phyloP scores from a whole-genome alignment of 768 basidiomycete species.

The Pisolithus tinctorius region DNA sequence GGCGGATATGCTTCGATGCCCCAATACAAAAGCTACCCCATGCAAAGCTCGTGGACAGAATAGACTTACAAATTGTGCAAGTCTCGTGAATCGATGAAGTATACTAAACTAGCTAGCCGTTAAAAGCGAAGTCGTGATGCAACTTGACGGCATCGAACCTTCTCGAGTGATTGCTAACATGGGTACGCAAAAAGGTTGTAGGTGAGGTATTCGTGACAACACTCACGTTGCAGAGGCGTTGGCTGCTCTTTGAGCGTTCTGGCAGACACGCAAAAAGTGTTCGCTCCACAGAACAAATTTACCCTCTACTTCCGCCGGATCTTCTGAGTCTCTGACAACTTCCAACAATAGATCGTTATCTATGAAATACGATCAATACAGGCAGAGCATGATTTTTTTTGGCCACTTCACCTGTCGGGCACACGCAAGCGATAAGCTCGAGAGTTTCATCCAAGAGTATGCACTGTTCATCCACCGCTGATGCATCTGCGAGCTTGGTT shows the following conservation, averaged over 20 bases:
- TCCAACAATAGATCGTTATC: slow-evolving; percentile 8
- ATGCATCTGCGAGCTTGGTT: slow-evolving; percentile 13
- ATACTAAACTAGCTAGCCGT: slow-evolving; percentile 9
- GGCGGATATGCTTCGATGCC: no score
- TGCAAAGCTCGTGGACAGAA: no score
- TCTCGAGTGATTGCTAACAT: neutral
- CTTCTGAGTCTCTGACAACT: slow-evolving; percentile 16
- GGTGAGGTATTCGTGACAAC: neutral
- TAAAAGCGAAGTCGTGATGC: slow-evolving; percentile 28
- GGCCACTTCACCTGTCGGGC: slow-evolving; percentile 13
- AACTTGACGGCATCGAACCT: slow-evolving; percentile 20
- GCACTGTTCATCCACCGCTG: slow-evolving; percentile 1
- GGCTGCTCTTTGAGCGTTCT: neutral
- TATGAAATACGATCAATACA: neutral
- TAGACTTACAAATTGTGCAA: no score
- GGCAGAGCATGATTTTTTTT: neutral
- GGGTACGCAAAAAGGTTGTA: neutral
- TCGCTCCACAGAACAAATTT: slow-evolving; percentile 18
- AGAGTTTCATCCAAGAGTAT: slow-evolving; percentile 22
- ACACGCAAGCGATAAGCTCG: slow-evolving; percentile 13
- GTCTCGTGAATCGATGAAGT: no score
- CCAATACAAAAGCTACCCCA: no score
- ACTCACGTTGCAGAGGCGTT: neutral
- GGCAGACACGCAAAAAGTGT: slow-evolving; percentile 13
- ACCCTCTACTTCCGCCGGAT: slow-evolving; percentile 2